Evolutionary conservation across 495 filamentous ascomycete species (phyloP), one percentile per base, ranked within the genome.

Genomic region (Xylaria castorea): DNA sequence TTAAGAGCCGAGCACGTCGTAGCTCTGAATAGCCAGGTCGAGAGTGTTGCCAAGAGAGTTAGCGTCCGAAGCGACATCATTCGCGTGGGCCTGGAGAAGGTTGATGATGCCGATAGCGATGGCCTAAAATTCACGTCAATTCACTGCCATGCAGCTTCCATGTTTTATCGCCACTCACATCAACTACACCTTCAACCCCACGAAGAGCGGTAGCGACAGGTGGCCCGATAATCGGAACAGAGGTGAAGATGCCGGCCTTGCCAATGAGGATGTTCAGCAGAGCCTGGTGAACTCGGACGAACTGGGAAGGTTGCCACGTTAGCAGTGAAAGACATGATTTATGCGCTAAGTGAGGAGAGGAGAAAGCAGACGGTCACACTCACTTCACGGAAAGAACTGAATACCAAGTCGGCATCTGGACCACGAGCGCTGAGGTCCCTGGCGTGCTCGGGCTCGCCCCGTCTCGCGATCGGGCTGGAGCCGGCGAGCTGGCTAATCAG

Each of bases 241-340:
- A 9, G 0, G 14, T 32, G 32, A 80, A 58, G 14, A 79, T 3
- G 3, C 75, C 74, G 36, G 75, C 73, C 57, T 80, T 81, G 42
- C 76, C 75, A 22, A 81, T 81, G 30, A 81, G 60, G 58, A 80
- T 80, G 68, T 80, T 79, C 9, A 81, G 71, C 11, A 81, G 75
- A 3, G 18, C 53, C 73, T 80, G 79, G 62, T 80, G 74, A 44
- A 81, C 75, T 16, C 58, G 48, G 55, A 80, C 78, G 58, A 81
- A 81, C 78, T 80, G 3, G 34, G 14, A 12, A 34, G 3, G 38
- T 11, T 3, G 25, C 1, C 16, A 20, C 12, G 63, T 66, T 66
- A 66, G 46, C 32, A 7, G 42, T 5, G 7, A 66, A 34, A 50
- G 38, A 46, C 3, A 64, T 27, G 6, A 36, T 12, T 7, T 40